Base-by-base conservation (phyloP, 2,329 filamentous ascomycete genomes). In the Trichoderma polysporum region DNA sequence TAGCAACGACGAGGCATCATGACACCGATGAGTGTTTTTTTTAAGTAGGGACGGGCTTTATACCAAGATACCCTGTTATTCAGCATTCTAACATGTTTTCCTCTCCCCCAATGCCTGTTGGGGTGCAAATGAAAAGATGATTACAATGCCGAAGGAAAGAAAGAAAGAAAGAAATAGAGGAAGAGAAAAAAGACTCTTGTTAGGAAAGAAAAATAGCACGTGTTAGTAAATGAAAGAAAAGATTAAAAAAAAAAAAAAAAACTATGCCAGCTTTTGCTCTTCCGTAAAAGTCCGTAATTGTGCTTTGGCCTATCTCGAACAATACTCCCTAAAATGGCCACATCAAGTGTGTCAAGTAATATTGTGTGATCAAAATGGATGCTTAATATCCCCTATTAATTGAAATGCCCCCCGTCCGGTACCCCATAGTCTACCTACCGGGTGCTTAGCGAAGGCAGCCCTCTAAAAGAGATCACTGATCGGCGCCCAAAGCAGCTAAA, bases 21-120 rank as follows among this genome's bases (percentile, higher is more conserved):
- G 53, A 33, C 22, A 33, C 39, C 31, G 41, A 59, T 66, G 45
- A 56, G 50, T 22, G 17, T 56, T 4, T 27, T 39, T 57, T 19
- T 35, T 54, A 19, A 25, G 4, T 33, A 35, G 61, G 50, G 33
- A 41, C 25, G 58, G 31, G 39, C 35, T 60, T 31, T 52, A 50
- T 66, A 56, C 52, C 31, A 56, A 66, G 62, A 66, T 66, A 66
- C 64, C 64, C 64, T 60, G 29, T 41, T 58, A 37, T 47, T 19
- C 41, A 50, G 35, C 52, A 37, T 57, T 66, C 17, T 47, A 19
- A 27, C 47, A 41, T 17, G 17, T 39, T 58, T 33, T 13, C 29
- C 22, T 3, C 39, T 45, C n/a, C 39, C n/a, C 19, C 5, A 19
- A 19, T 4, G n/a, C n/a, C n/a, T 22, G n/a, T 9, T 25, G 29